These are phyloP conservation scores for Chlamydomonas incerta DNA, from an alignment of 139 green algal genomes.

Conservation along the genomic window DNA sequence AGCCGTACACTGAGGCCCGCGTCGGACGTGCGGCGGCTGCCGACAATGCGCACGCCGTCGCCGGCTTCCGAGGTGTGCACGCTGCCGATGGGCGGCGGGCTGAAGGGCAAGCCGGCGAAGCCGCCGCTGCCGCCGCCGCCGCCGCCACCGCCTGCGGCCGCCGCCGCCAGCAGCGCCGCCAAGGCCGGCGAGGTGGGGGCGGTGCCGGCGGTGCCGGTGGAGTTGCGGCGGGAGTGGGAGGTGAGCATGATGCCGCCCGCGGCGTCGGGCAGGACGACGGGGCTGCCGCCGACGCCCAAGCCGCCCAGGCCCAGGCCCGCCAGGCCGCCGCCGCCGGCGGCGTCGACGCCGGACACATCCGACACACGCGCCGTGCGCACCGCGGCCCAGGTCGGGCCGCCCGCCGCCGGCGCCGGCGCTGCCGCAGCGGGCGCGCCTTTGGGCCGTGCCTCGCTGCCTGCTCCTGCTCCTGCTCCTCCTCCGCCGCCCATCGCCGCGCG, in stretches of 20 bases:
- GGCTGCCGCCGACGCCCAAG: not conserved
- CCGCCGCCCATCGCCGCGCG: no score
- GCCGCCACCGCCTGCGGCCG: not conserved
- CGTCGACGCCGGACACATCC: not conserved
- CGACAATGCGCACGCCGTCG: conserved; percentile 25
- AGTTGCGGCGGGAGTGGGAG: no score
- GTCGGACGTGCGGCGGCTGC: not conserved
- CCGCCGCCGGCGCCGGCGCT: no score
- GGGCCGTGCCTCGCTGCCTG: no score
- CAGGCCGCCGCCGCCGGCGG: not conserved
- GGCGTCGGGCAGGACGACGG: not conserved
- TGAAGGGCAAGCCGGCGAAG: not conserved
- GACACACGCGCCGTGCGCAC: no score
- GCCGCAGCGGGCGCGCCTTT: no score
- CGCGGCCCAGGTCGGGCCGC: no score
- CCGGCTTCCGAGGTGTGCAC: conserved; percentile 10
- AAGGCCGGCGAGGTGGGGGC: no score
- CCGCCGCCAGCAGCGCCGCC: no score
- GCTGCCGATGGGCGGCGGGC: conserved; percentile 14
- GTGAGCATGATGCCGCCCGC: not conserved
- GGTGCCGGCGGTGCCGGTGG: no score
- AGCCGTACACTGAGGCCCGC: not conserved
- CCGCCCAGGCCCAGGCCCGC: not conserved
- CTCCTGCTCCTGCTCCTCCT: no score
- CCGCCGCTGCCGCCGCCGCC: not conserved